Base-by-base conservation (phyloP, 495 filamentous ascomycete species). In the Podospora sp. region DNA sequence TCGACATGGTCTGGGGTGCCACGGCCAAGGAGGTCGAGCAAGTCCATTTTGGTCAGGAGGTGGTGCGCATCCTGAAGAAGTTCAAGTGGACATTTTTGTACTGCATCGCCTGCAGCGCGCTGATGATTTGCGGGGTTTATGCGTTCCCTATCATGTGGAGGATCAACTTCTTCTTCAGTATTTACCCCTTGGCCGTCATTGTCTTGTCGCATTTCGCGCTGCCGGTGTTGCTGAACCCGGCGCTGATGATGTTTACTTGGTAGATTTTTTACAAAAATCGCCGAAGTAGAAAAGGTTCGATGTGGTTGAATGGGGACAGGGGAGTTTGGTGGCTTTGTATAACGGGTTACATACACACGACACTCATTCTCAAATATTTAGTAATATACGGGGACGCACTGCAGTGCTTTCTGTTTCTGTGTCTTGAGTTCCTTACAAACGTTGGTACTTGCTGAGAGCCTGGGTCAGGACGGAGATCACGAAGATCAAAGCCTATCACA, bases 221-320 rank as follows among this genome's bases (percentile, higher is more conserved):
- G 50, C 88, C 87, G 5, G 82, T 90, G 57, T 82, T 79, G 60
- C 74, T 90, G 50, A 90, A 90, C 61, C 88, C 88, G 16, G 83
- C 84, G 25, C 72, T 90, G 74, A 90, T 90, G 88, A 80, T 86
- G 71, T 89, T 89, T 71, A 88, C 86, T 24, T 90, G 83, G 84
- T 89, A 79, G 40, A 6, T 46, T 3, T 33, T 4, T 3, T 8
- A 33, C 4, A 4, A 4, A 33, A 33, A 33, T 33, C 29, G 29
- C 29, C 3, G 29, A 33, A 8, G 29, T 3, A 8, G 29, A 33
- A 33, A 33, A 33, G 29, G 3, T 33, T 33, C 29, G 8, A 4
- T 8, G 29, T 33, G 29, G 29, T 33, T 33, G 29, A 8, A 8
- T 4, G 29, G 40, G 40, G 40, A 46, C 2, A 18, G 40, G 14